A percentile compares a stretch with the other conserved stretches of the same genome.
These are phyloP conservation scores for Talaromyces borbonicus DNA, from an alignment of 495 filamentous ascomycete species.

Conservation along the genomic window DNA sequence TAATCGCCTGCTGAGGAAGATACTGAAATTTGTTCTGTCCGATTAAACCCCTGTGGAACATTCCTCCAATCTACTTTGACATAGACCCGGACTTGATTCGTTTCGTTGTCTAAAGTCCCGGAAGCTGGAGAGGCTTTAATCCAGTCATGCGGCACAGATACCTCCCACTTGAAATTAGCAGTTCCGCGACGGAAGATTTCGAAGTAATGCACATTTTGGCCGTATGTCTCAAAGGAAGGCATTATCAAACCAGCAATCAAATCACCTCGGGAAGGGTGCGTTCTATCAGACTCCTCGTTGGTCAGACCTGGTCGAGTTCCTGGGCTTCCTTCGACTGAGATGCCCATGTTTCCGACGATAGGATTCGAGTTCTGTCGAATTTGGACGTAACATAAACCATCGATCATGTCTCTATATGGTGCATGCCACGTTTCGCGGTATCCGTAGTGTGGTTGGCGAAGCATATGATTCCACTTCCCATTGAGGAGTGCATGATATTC, in stretches of 20 bases:
- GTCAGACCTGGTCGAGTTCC: slow-evolving; percentile 48
- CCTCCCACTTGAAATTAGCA: slow-evolving; percentile 44
- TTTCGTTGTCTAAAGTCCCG: slow-evolving; percentile 39
- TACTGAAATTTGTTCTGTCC: slow-evolving; percentile 25
- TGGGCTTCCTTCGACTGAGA: slow-evolving; percentile 55
- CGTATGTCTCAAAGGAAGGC: slow-evolving; percentile 52
- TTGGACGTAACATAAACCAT: slow-evolving; percentile 16
- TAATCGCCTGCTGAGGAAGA: slow-evolving; percentile 44
- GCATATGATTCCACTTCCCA: slow-evolving; percentile 68
- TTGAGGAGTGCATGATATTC: slow-evolving; percentile 52
- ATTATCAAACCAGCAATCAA: slow-evolving; percentile 42
- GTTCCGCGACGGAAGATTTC: slow-evolving; percentile 59
- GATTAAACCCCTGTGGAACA: slow-evolving; percentile 37
- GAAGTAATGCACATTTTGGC: slow-evolving; percentile 49
- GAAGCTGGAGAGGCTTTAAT: slow-evolving; percentile 44
- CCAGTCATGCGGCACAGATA: slow-evolving; percentile 42
- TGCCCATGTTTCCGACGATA: slow-evolving; percentile 49
- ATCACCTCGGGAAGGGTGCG: slow-evolving; percentile 45
- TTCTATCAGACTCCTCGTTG: slow-evolving; percentile 45
- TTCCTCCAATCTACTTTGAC: slow-evolving; percentile 52
- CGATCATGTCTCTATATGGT: slow-evolving; percentile 15
- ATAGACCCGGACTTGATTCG: slow-evolving; percentile 47
- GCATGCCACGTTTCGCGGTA: slow-evolving; percentile 30
- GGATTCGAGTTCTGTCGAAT: slow-evolving; percentile 8
- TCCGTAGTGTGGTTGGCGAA: slow-evolving; percentile 49